Evolutionary conservation across 306 rosid species (phyloP).

Genomic region (Sicyos edulis): DNA sequence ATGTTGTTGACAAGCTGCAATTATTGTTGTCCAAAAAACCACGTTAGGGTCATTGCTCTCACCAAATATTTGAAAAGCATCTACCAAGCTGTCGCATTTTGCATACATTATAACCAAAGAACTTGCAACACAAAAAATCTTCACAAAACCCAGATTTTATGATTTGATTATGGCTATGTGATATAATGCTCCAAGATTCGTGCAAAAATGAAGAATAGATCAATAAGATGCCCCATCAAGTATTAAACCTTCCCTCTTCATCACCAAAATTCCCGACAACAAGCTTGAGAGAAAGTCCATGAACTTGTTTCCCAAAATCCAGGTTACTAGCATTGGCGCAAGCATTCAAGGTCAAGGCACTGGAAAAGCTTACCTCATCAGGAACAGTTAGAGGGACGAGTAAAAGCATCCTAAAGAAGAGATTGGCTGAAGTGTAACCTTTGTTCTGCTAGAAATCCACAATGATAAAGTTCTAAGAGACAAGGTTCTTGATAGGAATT

Average conservation of each 20-base stretch:
- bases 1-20: slow-evolving; percentile 54
- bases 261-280: slow-evolving; percentile 35
- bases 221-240: slow-evolving; percentile 54
- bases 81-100: slow-evolving; percentile 46
- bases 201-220: slow-evolving; percentile 47
- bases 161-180: slow-evolving; percentile 45
- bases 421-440: slow-evolving; percentile 32
- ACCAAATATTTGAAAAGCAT: slow-evolving; percentile 36
- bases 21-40: slow-evolving; percentile 63
- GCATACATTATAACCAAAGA: slow-evolving; percentile 59
- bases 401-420: slow-evolving; percentile 30
- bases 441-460: slow-evolving; percentile 44
- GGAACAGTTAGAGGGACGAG: slow-evolving; percentile 26
- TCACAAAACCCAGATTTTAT: slow-evolving; percentile 41
- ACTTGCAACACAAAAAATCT: slow-evolving; percentile 35
- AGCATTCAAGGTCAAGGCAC: slow-evolving; percentile 47
- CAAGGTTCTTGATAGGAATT: slow-evolving; percentile 43
- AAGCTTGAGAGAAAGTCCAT: slow-evolving; percentile 40
- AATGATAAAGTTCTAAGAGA: slow-evolving; percentile 52
- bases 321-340: slow-evolving; percentile 36
- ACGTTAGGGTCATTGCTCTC: slow-evolving; percentile 38
- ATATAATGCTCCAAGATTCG: slow-evolving; percentile 38
- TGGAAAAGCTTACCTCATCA: slow-evolving; percentile 46
- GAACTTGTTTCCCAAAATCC: slow-evolving; percentile 49
- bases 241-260: slow-evolving; percentile 40